These are phyloP conservation scores for cucumber (Cucumis sativus) DNA, from an alignment of 306 rosid species.

Conservation along the genomic window Cucumber_9930_V3 NC_026659.2:4729501-4730000, in stretches of 20 bases:
- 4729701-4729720: background rate
- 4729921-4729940: background rate
- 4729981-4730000: conserved; percentile 1
- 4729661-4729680: background rate
- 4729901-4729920: background rate
- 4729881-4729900: background rate
- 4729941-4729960: background rate
- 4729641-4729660: too few species aligned
- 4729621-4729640: background rate
- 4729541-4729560: too few species aligned
- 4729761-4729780: background rate
- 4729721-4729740: too few species aligned
- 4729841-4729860: background rate
- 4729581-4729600: background rate
- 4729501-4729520: too few species aligned
- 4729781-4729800: background rate
- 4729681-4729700: background rate
- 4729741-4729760: background rate
- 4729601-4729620: background rate
- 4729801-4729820: background rate
- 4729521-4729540: too few species aligned
- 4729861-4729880: background rate
- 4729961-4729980: background rate
- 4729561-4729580: background rate
- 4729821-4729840: background rate